phyloP scores from a whole-genome alignment of 805 yeast species.

The Schizosaccharomyces lindneri region DNA sequence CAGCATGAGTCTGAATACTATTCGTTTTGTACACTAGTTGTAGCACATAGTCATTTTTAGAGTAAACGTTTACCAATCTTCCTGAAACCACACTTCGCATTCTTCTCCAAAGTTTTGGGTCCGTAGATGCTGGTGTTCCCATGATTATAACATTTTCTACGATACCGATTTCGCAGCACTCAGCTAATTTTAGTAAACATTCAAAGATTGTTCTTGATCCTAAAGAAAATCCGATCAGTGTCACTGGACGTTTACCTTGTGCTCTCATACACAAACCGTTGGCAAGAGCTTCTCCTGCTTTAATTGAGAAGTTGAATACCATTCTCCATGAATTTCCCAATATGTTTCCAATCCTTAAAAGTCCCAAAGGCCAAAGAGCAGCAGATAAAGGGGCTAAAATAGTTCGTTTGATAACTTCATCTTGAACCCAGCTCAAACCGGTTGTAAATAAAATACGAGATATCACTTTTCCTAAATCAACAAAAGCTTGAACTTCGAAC shows the following conservation, averaged over 20 bases:
- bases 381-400: slow-evolving; percentile 5
- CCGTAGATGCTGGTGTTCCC: slow-evolving; percentile 6
- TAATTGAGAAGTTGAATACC: slow-evolving; percentile 5
- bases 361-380: slow-evolving; percentile 8
- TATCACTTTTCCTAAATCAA: background rate
- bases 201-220: slow-evolving; percentile 8
- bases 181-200: slow-evolving; percentile 5
- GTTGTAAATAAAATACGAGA: background rate
- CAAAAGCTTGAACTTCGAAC: background rate
- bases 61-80: slow-evolving; percentile 7
- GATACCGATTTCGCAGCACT: slow-evolving; percentile 3
- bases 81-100: slow-evolving; percentile 6
- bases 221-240: slow-evolving; percentile 7
- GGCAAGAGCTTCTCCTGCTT: slow-evolving; percentile 8
- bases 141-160: slow-evolving; percentile 6
- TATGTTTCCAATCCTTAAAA: slow-evolving; percentile 3
- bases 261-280: slow-evolving; percentile 5
- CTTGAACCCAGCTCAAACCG: slow-evolving; percentile 2
- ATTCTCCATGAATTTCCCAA: slow-evolving; percentile 9
- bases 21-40: slow-evolving; percentile 6
- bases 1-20: slow-evolving; percentile 3
- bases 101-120: slow-evolving; percentile 4
- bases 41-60: slow-evolving; percentile 5
- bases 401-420: slow-evolving; percentile 6
- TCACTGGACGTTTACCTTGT: slow-evolving; percentile 8